These are phyloP conservation scores for Fusarium nanum DNA, from an alignment of 2,329 filamentous ascomycete genomes.

Conservation along the genomic window DNA sequence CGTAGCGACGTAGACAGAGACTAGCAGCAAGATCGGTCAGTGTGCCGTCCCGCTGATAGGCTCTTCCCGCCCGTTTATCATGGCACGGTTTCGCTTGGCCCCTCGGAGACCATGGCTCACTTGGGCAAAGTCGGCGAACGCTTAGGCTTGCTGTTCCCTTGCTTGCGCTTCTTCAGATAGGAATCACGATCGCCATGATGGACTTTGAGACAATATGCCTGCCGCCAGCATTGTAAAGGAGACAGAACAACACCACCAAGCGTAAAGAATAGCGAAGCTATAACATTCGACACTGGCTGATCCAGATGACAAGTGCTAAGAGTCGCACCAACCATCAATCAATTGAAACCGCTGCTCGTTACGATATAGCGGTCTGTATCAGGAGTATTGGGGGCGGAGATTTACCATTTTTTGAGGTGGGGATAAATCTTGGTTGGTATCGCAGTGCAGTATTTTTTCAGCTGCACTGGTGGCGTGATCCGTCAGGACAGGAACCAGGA, in stretches of 20 bases:
- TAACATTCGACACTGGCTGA: not conserved
- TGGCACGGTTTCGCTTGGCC: slow-evolving; percentile 14
- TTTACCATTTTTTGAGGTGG: slow-evolving; percentile 19
- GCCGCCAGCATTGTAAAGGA: not conserved
- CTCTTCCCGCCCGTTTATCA: slow-evolving; percentile 38
- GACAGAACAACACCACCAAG: not conserved
- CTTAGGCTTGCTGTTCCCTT: slow-evolving; percentile 24
- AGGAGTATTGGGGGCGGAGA: slow-evolving; percentile 13
- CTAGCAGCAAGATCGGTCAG: slow-evolving; percentile 29
- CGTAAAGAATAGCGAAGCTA: slow-evolving; percentile 7
- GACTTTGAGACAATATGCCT: slow-evolving; percentile 2
- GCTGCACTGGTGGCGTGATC: slow-evolving; percentile 34
- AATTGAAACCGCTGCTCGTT: slow-evolving; percentile 1
- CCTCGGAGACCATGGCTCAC: slow-evolving; percentile 22
- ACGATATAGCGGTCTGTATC: slow-evolving; percentile 32
- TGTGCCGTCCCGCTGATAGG: slow-evolving; percentile 42
- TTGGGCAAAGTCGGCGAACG: slow-evolving; percentile 23
- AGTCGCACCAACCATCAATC: not conserved
- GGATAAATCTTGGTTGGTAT: slow-evolving; percentile 13
- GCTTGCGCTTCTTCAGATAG: slow-evolving; percentile 10
- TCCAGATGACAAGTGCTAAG: slow-evolving; percentile 14
- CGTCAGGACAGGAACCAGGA: slow-evolving; percentile 43
- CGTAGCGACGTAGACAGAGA: not conserved
- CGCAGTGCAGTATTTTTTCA: slow-evolving; percentile 7
- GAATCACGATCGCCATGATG: slow-evolving; percentile 15